Evolutionary conservation across 495 filamentous ascomycete genomes (phyloP).

Genomic region (Aspergillus indologenus): DNA sequence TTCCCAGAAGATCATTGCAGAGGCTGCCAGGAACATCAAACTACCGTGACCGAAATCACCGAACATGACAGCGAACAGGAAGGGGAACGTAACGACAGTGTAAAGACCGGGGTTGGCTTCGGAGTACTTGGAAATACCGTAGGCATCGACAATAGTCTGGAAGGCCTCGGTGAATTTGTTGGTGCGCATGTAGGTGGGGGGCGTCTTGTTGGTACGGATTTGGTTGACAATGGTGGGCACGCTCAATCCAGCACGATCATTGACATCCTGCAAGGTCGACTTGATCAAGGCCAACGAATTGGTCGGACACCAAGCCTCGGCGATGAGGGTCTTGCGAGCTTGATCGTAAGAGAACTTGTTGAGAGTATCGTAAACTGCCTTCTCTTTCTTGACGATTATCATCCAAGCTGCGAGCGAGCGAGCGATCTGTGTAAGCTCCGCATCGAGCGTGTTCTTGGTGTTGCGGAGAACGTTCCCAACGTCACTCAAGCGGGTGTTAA

Average conservation of each 20-base stretch:
- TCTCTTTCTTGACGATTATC: constrained; percentile 96
- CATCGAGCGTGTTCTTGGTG: constrained; percentile 93
- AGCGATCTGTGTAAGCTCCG: constrained; percentile 88
- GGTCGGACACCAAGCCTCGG: constrained; percentile 95
- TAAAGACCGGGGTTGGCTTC: constrained; percentile 96
- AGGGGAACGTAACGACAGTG: constrained; percentile 94
- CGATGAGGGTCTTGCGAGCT: constrained; percentile 91
- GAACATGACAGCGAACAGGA: constrained; percentile 99
- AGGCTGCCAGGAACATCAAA: constrained; percentile 76
- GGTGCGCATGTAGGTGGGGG: constrained; percentile 91
- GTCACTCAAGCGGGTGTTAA: constrained; percentile 87
- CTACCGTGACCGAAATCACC: constrained; percentile 91
- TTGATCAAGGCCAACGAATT: constrained; percentile 89
- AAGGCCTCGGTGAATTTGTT: constrained; percentile 98
- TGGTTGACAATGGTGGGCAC: constrained; percentile 98
- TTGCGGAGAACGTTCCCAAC: constrained; percentile 87
- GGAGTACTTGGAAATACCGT: constrained; percentile 93
- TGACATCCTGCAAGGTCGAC: constrained; percentile 94
- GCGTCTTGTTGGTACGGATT: constrained; percentile 92
- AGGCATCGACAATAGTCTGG: constrained; percentile 98
- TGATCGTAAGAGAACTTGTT: constrained; percentile 97
- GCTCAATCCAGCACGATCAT: constrained; percentile 86
- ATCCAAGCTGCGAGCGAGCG: constrained; percentile 91
- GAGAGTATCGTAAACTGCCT: constrained; percentile 93
- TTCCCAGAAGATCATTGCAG: constrained; percentile 94